Base-by-base conservation (phyloP, 768 basidiomycete genomes). In the Pleurotus ostreatus region DNA sequence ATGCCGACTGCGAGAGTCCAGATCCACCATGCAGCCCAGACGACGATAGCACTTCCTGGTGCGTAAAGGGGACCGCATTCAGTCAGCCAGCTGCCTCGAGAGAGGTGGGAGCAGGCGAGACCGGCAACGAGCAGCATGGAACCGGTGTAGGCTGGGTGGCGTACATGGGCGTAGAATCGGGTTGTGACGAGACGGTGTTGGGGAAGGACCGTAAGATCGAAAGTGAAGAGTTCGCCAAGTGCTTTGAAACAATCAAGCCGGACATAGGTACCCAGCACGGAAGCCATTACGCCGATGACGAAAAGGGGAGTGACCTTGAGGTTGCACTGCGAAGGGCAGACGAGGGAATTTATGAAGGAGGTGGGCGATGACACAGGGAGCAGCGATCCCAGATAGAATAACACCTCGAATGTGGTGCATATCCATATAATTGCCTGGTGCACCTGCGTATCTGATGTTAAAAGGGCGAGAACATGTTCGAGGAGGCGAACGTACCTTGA, bases 221-320 rank as follows among this genome's bases (percentile, higher is more conserved):
- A 84, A 0, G 82, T 83, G 70, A 84, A 84, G 55, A 82, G 67
- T 1, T 71, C 63, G 2, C 81, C 82, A 18, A 84, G 78, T 20
- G 78, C 73, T 55, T 66, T 70, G 75, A 80, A 84, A 61, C 82
- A 83, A 59, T 72, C 77, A n/a, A 81, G 63, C 39, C 82, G 80
- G 59, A 82, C 74, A 65, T 74, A 71, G 57, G 74, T 68, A 2
- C 81, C 81, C 1, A 74, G 60, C 3, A 74, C 60, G 56, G 76
- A 74, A 20, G 74, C 68, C 41, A 77, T 47, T 43, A 78, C 71
- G 3, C 82, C 82, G 8, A 72, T 60, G 40, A 78, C 45, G 65
- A 82, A 81, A n/a, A 74, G 49, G 0, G 78, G 76, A 0, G 81
- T 75, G 1, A 74, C 44, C 16, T 53, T 65, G 43, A 76, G 37